phyloP scores from a whole-genome alignment of 257 asterid genomes.

The Buddleja alternifolia region DNA sequence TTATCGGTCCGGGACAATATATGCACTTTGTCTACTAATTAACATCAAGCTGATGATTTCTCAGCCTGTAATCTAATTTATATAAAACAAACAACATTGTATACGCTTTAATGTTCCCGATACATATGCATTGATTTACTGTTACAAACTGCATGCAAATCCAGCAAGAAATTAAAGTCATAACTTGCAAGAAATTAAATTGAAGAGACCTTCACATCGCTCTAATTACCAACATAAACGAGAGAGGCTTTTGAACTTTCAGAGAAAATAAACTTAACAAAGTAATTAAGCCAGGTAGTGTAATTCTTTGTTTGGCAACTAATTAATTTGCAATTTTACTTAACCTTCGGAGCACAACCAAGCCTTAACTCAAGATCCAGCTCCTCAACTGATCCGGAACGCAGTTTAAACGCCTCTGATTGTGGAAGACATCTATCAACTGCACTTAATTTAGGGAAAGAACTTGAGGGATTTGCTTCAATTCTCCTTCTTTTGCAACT shows the following conservation, averaged over 20 bases:
- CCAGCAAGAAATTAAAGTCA: conserved; percentile 19
- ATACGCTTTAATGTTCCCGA: conserved; percentile 1
- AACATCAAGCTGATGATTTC: no score
- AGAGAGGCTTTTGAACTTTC: not conserved
- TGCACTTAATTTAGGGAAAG: conserved; percentile 39
- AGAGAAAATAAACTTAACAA: conserved; percentile 25
- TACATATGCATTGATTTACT: conserved; percentile 17
- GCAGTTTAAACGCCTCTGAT: conserved; percentile 33
- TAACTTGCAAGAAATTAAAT: not conserved
- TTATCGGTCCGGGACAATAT: no score
- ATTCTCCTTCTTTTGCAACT: conserved; percentile 67
- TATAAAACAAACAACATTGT: not conserved
- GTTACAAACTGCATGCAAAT: conserved; percentile 33
- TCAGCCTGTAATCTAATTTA: not conserved
- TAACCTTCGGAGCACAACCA: conserved; percentile 76
- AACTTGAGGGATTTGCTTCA: conserved; percentile 40
- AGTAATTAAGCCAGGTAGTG: conserved; percentile 16
- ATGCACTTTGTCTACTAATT: not conserved
- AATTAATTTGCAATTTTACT: conserved; percentile 28
- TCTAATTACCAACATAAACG: conserved; percentile 11
- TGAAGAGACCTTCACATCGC: conserved; percentile 12
- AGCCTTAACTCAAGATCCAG: conserved; percentile 95
- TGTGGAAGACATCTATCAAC: conserved; percentile 41
- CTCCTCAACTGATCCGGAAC: conserved; percentile 50
- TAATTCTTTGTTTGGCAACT: not conserved